Conservation (phyloP, 768 basidiomycete genomes). For the Fomitopsis pulvina region DNA sequence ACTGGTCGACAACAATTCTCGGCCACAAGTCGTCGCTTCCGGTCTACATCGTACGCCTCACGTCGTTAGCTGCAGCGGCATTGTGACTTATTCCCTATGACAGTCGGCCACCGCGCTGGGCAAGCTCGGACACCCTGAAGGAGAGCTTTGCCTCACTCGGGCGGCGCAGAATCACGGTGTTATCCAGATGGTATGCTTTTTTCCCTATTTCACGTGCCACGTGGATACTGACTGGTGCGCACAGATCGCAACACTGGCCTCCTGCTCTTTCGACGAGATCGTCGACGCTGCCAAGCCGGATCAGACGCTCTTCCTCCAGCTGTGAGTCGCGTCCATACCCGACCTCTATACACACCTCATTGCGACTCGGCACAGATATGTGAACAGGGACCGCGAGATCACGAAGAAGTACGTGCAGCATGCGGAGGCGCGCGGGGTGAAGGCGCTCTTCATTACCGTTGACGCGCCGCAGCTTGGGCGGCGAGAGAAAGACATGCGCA, state of each 20-base stretch:
- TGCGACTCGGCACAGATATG: slow-evolving; percentile 47
- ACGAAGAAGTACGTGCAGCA: slow-evolving; percentile 85
- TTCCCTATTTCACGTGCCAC: neutral
- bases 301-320: slow-evolving; percentile 82
- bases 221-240: neutral
- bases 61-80: slow-evolving; percentile 48
- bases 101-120: slow-evolving; percentile 80
- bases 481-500: slow-evolving; percentile 67
- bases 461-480: slow-evolving; percentile 95
- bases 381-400: slow-evolving; percentile 83
- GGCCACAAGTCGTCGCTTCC: slow-evolving; percentile 74
- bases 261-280: slow-evolving; percentile 94
- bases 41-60: slow-evolving; percentile 72
- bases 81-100: slow-evolving; percentile 25
- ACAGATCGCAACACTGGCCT: slow-evolving; percentile 94
- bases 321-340: slow-evolving; percentile 38
- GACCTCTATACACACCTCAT: neutral
- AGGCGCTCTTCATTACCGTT: slow-evolving; percentile 93
- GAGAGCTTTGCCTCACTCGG: slow-evolving; percentile 87
- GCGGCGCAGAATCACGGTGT: slow-evolving; percentile 76
- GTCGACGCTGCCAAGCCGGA: slow-evolving; percentile 74
- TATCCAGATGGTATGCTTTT: slow-evolving; percentile 57
- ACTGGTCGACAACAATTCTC: slow-evolving; percentile 79
- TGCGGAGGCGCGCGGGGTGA: slow-evolving; percentile 85
- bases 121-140: slow-evolving; percentile 94